A percentile compares a stretch with the other conserved stretches of the same genome.
Conservation (phyloP, 1,284 basidiomycete genomes). For the Trametes polyzona region DNA sequence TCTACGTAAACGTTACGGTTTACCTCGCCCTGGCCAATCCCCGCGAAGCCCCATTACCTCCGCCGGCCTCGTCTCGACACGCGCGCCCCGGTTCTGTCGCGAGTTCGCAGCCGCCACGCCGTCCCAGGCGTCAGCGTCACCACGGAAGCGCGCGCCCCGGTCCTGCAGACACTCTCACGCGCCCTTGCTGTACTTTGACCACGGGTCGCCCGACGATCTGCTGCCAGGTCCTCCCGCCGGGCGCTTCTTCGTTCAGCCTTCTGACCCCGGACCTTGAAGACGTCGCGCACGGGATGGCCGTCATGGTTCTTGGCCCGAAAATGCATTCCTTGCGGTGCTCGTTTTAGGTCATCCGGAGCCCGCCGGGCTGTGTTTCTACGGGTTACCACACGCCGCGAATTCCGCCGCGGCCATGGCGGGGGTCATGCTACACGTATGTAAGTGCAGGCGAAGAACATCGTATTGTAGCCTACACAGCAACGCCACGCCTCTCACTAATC, state of each 20-base stretch:
- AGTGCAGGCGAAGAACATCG: no score
- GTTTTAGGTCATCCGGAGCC: no score
- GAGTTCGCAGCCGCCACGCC: neutral
- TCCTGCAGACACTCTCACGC: no score
- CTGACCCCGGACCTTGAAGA: constrained; percentile 3
- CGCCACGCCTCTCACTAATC: no score
- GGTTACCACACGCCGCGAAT: no score
- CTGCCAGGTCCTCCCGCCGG: neutral
- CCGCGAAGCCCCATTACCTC: neutral
- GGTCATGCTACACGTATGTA: no score
- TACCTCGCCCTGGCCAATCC: constrained; percentile 23
- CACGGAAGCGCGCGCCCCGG: neutral
- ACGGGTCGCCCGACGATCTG: neutral
- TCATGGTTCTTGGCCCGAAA: no score
- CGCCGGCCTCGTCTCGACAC: neutral
- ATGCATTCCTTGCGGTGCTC: no score
- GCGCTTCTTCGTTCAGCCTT: neutral
- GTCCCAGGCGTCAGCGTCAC: neutral
- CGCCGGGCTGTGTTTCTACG: no score
- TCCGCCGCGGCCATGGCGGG: no score
- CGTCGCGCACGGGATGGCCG: neutral
- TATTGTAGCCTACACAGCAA: no score
- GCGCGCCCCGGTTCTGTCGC: constrained; percentile 8
- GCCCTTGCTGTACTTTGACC: neutral
- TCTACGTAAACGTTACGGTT: constrained; percentile 26